Evolutionary conservation across 352 stramenopile species (phyloP).

Genomic region (Globisporangium apiculatum): DNA sequence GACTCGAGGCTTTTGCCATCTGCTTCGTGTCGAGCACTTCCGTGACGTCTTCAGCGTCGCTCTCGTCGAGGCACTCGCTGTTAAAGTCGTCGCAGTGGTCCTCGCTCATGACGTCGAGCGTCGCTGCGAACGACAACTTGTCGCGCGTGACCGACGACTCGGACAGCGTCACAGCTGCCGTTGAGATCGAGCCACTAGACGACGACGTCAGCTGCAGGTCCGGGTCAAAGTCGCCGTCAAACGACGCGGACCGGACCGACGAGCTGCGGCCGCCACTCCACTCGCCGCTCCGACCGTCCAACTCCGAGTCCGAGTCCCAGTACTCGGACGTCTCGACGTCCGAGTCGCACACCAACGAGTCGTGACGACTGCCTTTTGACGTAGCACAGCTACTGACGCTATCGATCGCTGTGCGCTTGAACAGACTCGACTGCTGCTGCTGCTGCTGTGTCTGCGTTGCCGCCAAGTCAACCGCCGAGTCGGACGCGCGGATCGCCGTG

Average conservation of each 20-base stretch:
- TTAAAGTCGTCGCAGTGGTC: conserved; percentile 25
- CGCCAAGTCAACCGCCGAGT: conserved; percentile 2
- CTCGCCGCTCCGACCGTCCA: conserved; percentile 1
- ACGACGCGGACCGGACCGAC: conserved; percentile 2
- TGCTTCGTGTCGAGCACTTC: conserved; percentile 50
- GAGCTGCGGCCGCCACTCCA: conserved; percentile 1
- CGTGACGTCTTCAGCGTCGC: conserved; percentile 17
- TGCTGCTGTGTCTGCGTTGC: not conserved
- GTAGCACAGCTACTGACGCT: not conserved
- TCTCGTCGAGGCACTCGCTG: conserved; percentile 16
- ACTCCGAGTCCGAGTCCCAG: conserved; percentile 9
- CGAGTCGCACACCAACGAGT: conserved; percentile 6
- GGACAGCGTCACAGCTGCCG: conserved; percentile 1
- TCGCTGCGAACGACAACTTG: conserved; percentile 29
- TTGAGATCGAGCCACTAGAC: not conserved
- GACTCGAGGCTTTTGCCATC: conserved; percentile 19
- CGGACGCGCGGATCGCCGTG: conserved; percentile 32
- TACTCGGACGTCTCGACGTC: conserved; percentile 5
- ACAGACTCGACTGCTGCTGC: conserved; percentile 4
- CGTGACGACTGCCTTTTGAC: not conserved
- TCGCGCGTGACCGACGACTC: conserved; percentile 17
- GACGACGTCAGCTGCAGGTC: not conserved
- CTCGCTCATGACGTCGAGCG: conserved; percentile 32
- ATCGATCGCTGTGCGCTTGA: not conserved
- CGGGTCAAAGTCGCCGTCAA: conserved; percentile 3